These are phyloP conservation scores for Phialocephala sp. DNA, from an alignment of 2,329 filamentous ascomycete genomes.

Conservation along the genomic window DNA sequence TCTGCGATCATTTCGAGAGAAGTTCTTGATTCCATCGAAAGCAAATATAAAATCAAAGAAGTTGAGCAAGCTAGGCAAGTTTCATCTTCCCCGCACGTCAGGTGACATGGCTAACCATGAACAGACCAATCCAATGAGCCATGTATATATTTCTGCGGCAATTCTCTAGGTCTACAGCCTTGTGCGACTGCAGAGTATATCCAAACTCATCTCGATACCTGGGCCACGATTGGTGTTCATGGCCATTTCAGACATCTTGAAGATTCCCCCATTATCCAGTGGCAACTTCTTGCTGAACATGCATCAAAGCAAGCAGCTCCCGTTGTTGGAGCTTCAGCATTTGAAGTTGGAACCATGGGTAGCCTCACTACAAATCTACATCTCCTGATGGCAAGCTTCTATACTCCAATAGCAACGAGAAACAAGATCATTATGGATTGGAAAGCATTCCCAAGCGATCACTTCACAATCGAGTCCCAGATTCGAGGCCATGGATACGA, in stretches of 20 bases:
- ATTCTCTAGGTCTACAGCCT: slow-evolving; percentile 87
- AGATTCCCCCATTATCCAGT: slow-evolving; percentile 71
- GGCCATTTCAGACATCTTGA: slow-evolving; percentile 78
- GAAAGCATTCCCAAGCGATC: slow-evolving; percentile 88
- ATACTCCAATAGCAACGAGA: slow-evolving; percentile 62
- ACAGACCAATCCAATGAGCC: slow-evolving; percentile 43
- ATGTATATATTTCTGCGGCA: slow-evolving; percentile 85
- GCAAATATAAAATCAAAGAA: slow-evolving; percentile 70
- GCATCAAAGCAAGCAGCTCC: slow-evolving; percentile 72
- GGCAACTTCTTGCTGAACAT: slow-evolving; percentile 80
- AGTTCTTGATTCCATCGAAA: slow-evolving; percentile 81
- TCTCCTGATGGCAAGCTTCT: slow-evolving; percentile 73
- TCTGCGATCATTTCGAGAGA: slow-evolving; percentile 64
- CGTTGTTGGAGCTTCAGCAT: slow-evolving; percentile 73
- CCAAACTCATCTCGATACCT: slow-evolving; percentile 77
- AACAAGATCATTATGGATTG: slow-evolving; percentile 76
- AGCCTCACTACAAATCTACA: slow-evolving; percentile 77
- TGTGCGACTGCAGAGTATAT: slow-evolving; percentile 69
- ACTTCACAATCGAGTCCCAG: slow-evolving; percentile 85
- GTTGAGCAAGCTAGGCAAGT: slow-evolving; percentile 48
- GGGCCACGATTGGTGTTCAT: slow-evolving; percentile 83
- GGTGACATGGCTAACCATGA: slow-evolving; percentile 26
- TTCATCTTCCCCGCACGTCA: slow-evolving; percentile 19
- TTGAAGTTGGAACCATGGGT: slow-evolving; percentile 87
- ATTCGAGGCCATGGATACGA: slow-evolving; percentile 70